A percentile compares a stretch with the other conserved stretches of the same genome.
Conservation (phyloP, 352 stramenopile genomes). For the Plasmopara viticola region DNA sequence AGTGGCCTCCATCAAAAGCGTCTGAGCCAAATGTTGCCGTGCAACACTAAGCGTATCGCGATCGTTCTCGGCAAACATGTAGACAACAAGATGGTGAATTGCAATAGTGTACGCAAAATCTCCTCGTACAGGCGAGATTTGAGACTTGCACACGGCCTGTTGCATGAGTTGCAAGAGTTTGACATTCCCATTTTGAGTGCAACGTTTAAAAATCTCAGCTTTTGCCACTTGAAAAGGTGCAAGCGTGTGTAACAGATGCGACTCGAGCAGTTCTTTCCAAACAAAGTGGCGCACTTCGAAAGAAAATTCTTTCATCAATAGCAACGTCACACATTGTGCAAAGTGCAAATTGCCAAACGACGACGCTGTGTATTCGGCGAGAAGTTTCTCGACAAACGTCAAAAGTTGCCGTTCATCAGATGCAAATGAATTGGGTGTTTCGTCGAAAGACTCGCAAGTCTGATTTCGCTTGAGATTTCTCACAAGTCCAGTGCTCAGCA, state of each 20-base stretch:
- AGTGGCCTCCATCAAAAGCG: slow-evolving; percentile 27
- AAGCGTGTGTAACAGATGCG: slow-evolving; percentile 45
- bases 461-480: slow-evolving; percentile 32
- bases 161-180: slow-evolving; percentile 45
- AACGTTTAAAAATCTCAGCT: slow-evolving; percentile 30
- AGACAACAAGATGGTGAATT: slow-evolving; percentile 50
- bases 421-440: slow-evolving; percentile 25
- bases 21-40: slow-evolving; percentile 43
- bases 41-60: slow-evolving; percentile 30
- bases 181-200: slow-evolving; percentile 31
- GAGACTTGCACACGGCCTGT: slow-evolving; percentile 29
- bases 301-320: slow-evolving; percentile 53
- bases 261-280: slow-evolving; percentile 62
- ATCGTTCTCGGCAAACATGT: slow-evolving; percentile 36
- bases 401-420: slow-evolving; percentile 48
- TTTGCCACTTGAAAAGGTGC: slow-evolving; percentile 29
- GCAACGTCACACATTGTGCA: slow-evolving; percentile 54
- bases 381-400: slow-evolving; percentile 60
- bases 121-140: slow-evolving; percentile 30
- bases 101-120: slow-evolving; percentile 54
- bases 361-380: slow-evolving; percentile 57
- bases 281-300: slow-evolving; percentile 49
- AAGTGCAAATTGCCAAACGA: slow-evolving; percentile 68
- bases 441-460: slow-evolving; percentile 29
- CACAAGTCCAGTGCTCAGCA: slow-evolving; percentile 43